Evolutionary conservation across 208 protist genomes (phyloP).

Genomic region (Trypanosoma cruzi): DNA sequence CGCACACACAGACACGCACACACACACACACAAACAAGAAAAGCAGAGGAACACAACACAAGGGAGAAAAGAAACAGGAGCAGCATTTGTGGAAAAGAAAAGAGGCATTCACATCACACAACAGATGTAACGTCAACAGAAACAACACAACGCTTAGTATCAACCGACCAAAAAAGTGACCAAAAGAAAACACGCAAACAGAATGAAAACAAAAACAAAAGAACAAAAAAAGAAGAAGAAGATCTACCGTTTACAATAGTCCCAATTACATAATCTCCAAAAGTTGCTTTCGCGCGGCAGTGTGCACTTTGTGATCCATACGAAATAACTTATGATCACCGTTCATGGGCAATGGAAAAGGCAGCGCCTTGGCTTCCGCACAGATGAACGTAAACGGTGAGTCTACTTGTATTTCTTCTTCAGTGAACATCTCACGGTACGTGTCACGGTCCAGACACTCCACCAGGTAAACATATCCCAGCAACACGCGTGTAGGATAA

Average conservation of each 20-base stretch:
- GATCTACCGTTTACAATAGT: background rate
- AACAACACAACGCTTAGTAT: too few relatives aligned
- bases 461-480: slow-evolving; percentile 90
- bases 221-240: slow-evolving; percentile 7
- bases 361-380: slow-evolving; percentile 62
- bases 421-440: slow-evolving; percentile 56
- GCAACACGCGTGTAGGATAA: slow-evolving; percentile 89
- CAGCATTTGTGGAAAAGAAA: too few relatives aligned
- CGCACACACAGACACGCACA: background rate
- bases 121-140: too few relatives aligned
- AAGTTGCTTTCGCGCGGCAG: slow-evolving; percentile 78
- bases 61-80: too few relatives aligned
- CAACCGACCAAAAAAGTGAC: too few relatives aligned
- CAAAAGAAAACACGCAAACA: too few relatives aligned
- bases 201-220: slow-evolving; percentile 4
- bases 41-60: slow-evolving; percentile 3
- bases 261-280: slow-evolving; percentile 39
- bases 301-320: slow-evolving; percentile 73
- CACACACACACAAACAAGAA: slow-evolving; percentile 1
- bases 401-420: slow-evolving; percentile 63
- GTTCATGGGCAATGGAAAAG: slow-evolving; percentile 88
- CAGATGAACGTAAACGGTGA: slow-evolving; percentile 92
- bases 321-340: slow-evolving; percentile 92
- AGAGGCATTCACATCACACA: too few relatives aligned
- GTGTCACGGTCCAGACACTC: slow-evolving; percentile 70